These are phyloP conservation scores for Rubia occidens DNA, from an alignment of 305 asterid species.

Conservation along the genomic window DNA sequence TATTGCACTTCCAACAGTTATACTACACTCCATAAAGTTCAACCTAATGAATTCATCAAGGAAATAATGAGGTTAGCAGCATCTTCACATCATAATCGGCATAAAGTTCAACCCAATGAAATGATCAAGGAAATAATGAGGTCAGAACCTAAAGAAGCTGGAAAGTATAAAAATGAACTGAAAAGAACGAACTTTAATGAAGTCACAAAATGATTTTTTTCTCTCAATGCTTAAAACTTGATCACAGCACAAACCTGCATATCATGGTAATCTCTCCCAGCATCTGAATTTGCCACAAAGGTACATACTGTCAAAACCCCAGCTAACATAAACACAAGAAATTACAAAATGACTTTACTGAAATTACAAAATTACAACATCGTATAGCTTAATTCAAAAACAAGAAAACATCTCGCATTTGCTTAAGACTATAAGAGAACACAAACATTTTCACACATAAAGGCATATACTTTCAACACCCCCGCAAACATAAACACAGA, in stretches of 20 bases:
- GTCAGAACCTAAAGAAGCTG: constrained; percentile 12
- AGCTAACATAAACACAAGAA: background rate
- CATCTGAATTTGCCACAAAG: constrained; percentile 69
- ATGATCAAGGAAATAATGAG: constrained; percentile 17
- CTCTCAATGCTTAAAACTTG: background rate
- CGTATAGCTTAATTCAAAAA: background rate
- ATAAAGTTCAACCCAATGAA: constrained; percentile 81
- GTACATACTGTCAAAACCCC: too few species aligned
- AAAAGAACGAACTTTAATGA: background rate
- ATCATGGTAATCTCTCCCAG: constrained; percentile 93
- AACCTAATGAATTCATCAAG: constrained; percentile 44
- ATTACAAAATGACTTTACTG: background rate
- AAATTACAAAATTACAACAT: constrained; percentile 23
- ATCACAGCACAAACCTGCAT: constrained; percentile 64
- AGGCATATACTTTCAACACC: too few species aligned
- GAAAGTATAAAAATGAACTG: background rate
- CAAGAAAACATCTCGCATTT: too few species aligned
- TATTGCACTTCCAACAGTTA: too few species aligned
- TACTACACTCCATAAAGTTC: too few species aligned
- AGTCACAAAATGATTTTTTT: background rate
- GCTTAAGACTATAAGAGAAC: too few species aligned
- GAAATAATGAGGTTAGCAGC: constrained; percentile 18
- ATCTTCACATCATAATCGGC: constrained; percentile 47
- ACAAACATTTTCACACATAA: too few species aligned
- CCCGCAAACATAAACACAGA: background rate